Base-by-base conservation (phyloP, 179 eudicot species). In the Camellia oleifera region DNA sequence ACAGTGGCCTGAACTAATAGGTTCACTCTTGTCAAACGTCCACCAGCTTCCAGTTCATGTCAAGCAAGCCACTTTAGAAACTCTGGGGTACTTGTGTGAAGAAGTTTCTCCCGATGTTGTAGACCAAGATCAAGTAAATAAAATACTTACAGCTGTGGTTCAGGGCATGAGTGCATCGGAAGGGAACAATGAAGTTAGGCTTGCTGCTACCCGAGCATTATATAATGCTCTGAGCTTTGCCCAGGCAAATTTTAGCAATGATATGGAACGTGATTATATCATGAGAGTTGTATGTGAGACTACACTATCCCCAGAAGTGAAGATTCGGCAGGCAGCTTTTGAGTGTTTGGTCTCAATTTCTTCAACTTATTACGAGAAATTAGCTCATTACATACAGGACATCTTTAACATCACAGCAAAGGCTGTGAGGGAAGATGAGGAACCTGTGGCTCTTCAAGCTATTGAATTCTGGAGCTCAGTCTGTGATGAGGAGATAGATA, bases 221-320 rank as follows among this genome's bases (percentile, higher is more conserved):
- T 92, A 87, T 81, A 93, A 93, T 85, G 98, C 94, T 77, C 85
- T 93, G 82, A 91, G 98, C 50, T 93, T 93, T 87, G 97, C 98
- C 60, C 98, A 93, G 75, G 93, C 97, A 72, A 93, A 93, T 77
- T 93, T 93, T 76, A 87, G 86, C 63, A 92, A 92, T 82, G 93
- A 92, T 82, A 90, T 93, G 94, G 98, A 93, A 89, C 87, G 98
- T 60, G 94, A 93, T 84, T 93, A 90, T 86, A 93, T 93, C 74
- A 93, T 93, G 97, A 88, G 92, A 81, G 97, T 93, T 76, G 97
- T 92, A 20, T 93, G 98, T 85, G 98, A 93, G 85, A 90, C 94
- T 14, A 92, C 96, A 6, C 65, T 90, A 56, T 90, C 94, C 4
- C 86, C 93, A 70, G 96, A 93, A 78, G 86, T 92, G 82, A 93